Base-by-base conservation (phyloP, 2,329 filamentous ascomycete genomes). In the Fusarium austroafricanum region DNA sequence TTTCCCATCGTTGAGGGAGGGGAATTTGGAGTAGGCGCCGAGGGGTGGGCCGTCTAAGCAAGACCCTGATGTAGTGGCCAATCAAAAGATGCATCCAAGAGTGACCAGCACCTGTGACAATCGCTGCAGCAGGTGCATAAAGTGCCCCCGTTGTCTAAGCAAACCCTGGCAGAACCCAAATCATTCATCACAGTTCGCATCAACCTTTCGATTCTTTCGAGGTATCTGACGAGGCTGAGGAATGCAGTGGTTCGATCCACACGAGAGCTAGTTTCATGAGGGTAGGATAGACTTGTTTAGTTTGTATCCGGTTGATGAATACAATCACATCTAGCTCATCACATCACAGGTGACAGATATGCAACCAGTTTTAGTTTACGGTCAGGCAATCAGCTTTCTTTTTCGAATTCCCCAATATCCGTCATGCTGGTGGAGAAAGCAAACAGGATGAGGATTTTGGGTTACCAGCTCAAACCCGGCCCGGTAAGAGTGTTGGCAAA, bases 141-240 rank as follows among this genome's bases (percentile, higher is more conserved):
- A 55, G 49, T 49, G 52, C 43, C 58, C 45, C 61, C 33, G 44
- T 56, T 57, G 47, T 50, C 57, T 40, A 55, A 59, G 49, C 62
- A 55, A 67, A 65, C 53, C 66, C 57, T 51, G 57, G 50, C 39
- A 46, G 37, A 38, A 49, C 44, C 49, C 55, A 47, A 62, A 52
- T 59, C 55, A 47, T 46, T 49, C 44, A 65, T 56, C 65, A 58
- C 50, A 59, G 51, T 57, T 65, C 55, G 66, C 55, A 61, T 67
- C 50, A 61, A 73, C 66, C 72, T 56, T 74, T 74, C 72, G 72
- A 74, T 74, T 74, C 49, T 61, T 38, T 38, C 37, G 42, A 28
- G 35, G 66, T 42, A 74, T 74, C 68, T 74, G 71, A 74, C 68
- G 72, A 73, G 69, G 62, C 62, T 64, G 55, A 60, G 29, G 43